Evolutionary conservation across 805 yeast genomes (phyloP), one percentile per base, ranked within the genome.

Genomic region (Wickerhamiella parazyma): DNA sequence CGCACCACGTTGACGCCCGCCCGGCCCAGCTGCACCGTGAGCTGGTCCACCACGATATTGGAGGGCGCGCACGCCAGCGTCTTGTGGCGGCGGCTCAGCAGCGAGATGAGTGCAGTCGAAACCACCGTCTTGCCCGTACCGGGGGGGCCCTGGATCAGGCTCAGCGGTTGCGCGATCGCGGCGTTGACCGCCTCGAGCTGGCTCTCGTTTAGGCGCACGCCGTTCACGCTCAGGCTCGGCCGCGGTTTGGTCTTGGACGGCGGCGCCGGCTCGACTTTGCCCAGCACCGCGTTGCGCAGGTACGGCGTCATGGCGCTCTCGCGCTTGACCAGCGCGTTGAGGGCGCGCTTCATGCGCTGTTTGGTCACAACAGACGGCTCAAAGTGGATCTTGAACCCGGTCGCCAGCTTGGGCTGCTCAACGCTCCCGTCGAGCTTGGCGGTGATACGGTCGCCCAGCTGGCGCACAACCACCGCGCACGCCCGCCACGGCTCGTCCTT

Each of bases 101-200:
- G 94, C 52, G 82, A 79, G 24, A 86, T 73, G 46, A 87, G 82
- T 0, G 94, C 78, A 1, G 95, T 89, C 0, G 95, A 84, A 0
- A 95, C 86, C 12, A 84, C 93, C 0, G 96, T 87, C 57, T 87
- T 87, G 58, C 96, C 96, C 0, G 96, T 87, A 50, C 94, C 94
- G 3, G 96, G 96, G 8, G 96, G 96, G 14, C 96, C 96, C 60
- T 87, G 95, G 49, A 85, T 84, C 51, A 85, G 68, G 5, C 91
- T 73, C 36, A 86, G 65, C 1, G 94, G 94, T 50, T 75, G 68
- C 53, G 71, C 72, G 46, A 85, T 60, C 0, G 79, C 94, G 9
- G 70, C 61, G 42, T 70, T 67, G 20, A 87, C 85, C 0, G 96
- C 95, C 53, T 72, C 73, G 2, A 72, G 71, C 60, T 87, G 96